A percentile compares a stretch with the other conserved stretches of the same genome.
These are phyloP conservation scores for Linnemannia exigua DNA, from an alignment of 192 early-diverging fungal genomes.

Conservation along the genomic window DNA sequence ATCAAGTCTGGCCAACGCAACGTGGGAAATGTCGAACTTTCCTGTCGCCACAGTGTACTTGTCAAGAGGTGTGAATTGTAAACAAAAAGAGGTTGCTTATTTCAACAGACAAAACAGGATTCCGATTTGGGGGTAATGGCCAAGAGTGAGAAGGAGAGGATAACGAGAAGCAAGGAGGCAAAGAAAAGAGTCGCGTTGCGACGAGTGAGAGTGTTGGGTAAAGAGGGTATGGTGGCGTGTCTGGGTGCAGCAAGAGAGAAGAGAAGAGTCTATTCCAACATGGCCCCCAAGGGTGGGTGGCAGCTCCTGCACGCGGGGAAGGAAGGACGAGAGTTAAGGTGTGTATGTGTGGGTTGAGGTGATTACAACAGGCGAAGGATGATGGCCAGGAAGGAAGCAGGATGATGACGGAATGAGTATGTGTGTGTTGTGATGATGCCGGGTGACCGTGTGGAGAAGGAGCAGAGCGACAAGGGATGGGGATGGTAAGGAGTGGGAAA, in stretches of 20 bases:
- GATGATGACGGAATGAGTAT: too few species aligned
- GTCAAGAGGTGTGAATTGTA: too few species aligned
- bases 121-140: not conserved
- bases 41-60: not conserved
- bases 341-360: not conserved
- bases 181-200: constrained; percentile 2
- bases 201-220: not conserved
- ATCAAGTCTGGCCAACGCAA: not conserved
- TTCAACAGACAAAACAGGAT: not conserved
- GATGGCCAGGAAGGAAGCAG: too few species aligned
- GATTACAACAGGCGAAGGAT: not conserved
- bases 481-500: too few species aligned
- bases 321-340: not conserved
- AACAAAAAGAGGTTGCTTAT: not conserved
- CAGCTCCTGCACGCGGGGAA: not conserved
- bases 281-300: not conserved
- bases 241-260: constrained; percentile 1
- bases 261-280: not conserved
- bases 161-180: not conserved
- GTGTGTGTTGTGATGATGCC: too few species aligned
- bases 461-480: too few species aligned
- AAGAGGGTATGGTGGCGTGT: not conserved
- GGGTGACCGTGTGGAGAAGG: too few species aligned
- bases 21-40: not conserved
- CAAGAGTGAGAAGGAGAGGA: not conserved